Evolutionary conservation across 768 basidiomycete genomes (phyloP), one percentile per base, ranked within the genome.

Genomic region (Rhizopogon salebrosus): DNA sequence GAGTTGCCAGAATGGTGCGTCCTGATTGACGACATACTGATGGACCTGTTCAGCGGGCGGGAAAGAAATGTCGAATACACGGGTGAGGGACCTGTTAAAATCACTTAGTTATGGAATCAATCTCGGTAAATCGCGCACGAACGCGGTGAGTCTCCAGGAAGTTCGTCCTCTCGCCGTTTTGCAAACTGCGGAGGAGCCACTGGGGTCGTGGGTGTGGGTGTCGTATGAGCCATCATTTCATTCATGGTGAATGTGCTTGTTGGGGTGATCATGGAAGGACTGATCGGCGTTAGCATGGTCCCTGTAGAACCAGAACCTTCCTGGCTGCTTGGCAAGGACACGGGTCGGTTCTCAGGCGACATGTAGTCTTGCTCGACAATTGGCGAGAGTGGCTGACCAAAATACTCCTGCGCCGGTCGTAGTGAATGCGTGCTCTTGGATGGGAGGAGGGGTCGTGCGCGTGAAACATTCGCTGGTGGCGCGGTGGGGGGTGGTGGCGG

Each of bases 291-390:
- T 72, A 56, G 66, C 61, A 18, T 70, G 58, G 60, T 73, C 68
- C 41, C 67, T 38, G 54, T 68, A 22, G 63, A 60, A 24, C 66
- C 70, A 39, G 48, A 55, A 27, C 61, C 60, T 7, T 62, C 65
- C 38, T 57, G 50, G 49, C 61, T 64, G 49, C 55, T 65, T 13
- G 55, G 66, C 38, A 71, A 64, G 48, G 68, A 72, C 39, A 48
- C 66, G 48, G 71, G 67, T 31, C 70, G 68, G 54, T 68, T 70
- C 45, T 74, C 72, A 0, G 81, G 81, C 6, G 83, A 81, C 51
- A 81, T 62, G 59, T 84, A 84, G 50, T 85, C 81, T 57, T 78
- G 78, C 66, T 87, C 86, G 8, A 74, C 75, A 37, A 87, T 86
- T 0, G 86, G 84, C 1, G 85, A 85, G 35, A 87, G 75, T 41